phyloP scores from a whole-genome alignment of 345 rosid genomes.

The Syzygium oleosum region DNA sequence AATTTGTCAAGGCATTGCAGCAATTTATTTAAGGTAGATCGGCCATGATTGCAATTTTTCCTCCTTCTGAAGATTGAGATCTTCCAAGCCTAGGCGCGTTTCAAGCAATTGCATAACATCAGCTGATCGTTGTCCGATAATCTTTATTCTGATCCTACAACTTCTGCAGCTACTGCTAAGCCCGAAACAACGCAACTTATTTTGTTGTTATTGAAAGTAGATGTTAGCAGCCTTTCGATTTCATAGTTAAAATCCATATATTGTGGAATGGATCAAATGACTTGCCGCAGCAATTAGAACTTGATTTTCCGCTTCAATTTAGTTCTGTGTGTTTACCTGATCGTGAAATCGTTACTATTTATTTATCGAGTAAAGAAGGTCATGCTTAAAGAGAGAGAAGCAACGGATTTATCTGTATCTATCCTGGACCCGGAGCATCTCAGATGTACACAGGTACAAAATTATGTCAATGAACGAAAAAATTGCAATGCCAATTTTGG shows the following conservation, averaged over 20 bases:
- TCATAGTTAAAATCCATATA: not conserved
- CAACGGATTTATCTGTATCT: not conserved
- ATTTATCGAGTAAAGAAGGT: not conserved
- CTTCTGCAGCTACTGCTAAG: not conserved
- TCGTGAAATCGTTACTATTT: not conserved
- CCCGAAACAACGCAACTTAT: not conserved
- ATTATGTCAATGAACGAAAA: not conserved
- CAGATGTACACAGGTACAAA: not conserved
- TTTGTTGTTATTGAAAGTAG: not conserved
- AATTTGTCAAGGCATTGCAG: not conserved
- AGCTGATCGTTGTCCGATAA: not conserved
- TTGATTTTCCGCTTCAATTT: not conserved
- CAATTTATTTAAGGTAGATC: not conserved
- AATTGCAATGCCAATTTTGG: slow-evolving; percentile 2
- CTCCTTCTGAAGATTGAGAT: not conserved
- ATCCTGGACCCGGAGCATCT: not conserved
- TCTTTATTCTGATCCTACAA: not conserved
- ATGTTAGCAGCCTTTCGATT: not conserved
- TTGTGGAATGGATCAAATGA: not conserved
- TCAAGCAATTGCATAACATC: not conserved
- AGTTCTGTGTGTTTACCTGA: not conserved
- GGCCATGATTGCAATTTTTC: not conserved
- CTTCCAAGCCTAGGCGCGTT: not conserved
- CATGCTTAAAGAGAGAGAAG: not conserved
- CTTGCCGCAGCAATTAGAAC: not conserved